These are phyloP conservation scores for Fusarium nurragi DNA, from an alignment of 2,329 filamentous ascomycete genomes.

Conservation along the genomic window DNA sequence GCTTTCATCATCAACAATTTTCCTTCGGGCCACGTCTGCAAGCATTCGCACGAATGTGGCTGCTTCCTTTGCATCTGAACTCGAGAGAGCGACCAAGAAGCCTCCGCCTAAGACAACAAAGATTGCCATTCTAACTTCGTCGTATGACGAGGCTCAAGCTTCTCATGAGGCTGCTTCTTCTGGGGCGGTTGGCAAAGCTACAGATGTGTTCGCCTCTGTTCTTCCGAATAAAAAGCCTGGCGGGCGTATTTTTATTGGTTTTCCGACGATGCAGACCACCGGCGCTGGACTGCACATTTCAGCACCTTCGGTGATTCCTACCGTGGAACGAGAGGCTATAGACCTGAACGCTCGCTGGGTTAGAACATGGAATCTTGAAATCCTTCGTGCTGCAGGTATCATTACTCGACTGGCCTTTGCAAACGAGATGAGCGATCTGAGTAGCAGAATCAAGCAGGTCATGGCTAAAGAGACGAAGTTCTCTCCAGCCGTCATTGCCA, in stretches of 20 bases:
- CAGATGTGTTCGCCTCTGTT: conserved; percentile 89
- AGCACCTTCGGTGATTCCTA: conserved; percentile 94
- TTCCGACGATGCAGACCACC: conserved; percentile 96
- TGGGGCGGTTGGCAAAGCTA: conserved; percentile 62
- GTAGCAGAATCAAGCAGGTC: conserved; percentile 63
- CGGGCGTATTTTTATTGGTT: conserved; percentile 95
- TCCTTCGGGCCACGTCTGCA: conserved; percentile 87
- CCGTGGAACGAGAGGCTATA: conserved; percentile 95
- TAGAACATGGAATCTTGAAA: conserved; percentile 93
- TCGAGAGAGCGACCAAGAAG: conserved; percentile 97
- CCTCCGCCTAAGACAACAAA: conserved; percentile 89
- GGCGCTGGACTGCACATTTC: conserved; percentile 94
- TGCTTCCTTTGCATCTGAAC: conserved; percentile 78
- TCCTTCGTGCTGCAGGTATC: conserved; percentile 90
- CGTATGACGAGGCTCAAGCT: conserved; percentile 81
- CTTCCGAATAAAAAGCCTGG: conserved; percentile 83
- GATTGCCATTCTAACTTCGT: conserved; percentile 88
- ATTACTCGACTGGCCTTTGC: conserved; percentile 88
- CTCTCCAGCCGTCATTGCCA: conserved; percentile 69
- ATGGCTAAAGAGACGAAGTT: conserved; percentile 61
- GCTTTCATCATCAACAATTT: conserved; percentile 79
- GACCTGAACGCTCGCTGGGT: conserved; percentile 97
- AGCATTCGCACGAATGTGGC: conserved; percentile 80
- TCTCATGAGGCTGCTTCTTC: conserved; percentile 63
- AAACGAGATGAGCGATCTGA: conserved; percentile 84